These are phyloP conservation scores for Linum trigynum DNA, from an alignment of 345 rosid genomes.

Conservation along the genomic window DNA sequence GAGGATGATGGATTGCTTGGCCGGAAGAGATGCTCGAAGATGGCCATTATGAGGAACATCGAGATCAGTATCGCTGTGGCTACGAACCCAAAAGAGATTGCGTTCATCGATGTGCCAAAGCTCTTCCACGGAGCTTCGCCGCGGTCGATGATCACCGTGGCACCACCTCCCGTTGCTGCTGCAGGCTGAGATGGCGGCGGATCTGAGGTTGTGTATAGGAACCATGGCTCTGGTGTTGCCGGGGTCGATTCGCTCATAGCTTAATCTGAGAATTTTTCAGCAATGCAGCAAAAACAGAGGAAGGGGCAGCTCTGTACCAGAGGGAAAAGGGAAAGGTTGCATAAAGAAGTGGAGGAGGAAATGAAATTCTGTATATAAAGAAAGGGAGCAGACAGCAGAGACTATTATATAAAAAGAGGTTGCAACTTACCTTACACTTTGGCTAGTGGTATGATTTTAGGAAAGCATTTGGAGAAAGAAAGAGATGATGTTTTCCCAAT, in stretches of 20 bases:
- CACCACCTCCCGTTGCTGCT: neutral
- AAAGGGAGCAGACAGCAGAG: too few relatives aligned
- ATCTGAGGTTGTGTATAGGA: slow-evolving; percentile 39
- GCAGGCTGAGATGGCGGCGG: slow-evolving; percentile 25
- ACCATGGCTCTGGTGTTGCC: slow-evolving; percentile 49
- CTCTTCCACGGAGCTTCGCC: slow-evolving; percentile 49
- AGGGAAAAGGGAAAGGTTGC: too few relatives aligned
- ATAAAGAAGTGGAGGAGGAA: too few relatives aligned
- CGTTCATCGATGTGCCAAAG: slow-evolving; percentile 63
- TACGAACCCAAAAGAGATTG: slow-evolving; percentile 78
- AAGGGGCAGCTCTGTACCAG: too few relatives aligned
- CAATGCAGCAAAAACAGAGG: too few relatives aligned
- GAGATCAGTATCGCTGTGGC: slow-evolving; percentile 89
- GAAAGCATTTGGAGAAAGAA: too few relatives aligned
- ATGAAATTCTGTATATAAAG: too few relatives aligned
- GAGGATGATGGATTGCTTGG: slow-evolving; percentile 31
- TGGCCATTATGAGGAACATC: slow-evolving; percentile 93
- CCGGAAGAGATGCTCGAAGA: slow-evolving; percentile 77
- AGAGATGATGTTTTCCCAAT: too few relatives aligned
- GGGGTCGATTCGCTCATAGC: slow-evolving; percentile 44
- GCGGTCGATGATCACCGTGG: slow-evolving; percentile 8
- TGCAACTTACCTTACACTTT: too few relatives aligned
- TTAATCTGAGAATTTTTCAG: neutral
- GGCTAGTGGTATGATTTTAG: too few relatives aligned
- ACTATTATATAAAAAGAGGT: too few relatives aligned